Evolutionary conservation across 192 early-diverging fungal species (phyloP).

Genomic region (Gonapodya prolifera): DNA sequence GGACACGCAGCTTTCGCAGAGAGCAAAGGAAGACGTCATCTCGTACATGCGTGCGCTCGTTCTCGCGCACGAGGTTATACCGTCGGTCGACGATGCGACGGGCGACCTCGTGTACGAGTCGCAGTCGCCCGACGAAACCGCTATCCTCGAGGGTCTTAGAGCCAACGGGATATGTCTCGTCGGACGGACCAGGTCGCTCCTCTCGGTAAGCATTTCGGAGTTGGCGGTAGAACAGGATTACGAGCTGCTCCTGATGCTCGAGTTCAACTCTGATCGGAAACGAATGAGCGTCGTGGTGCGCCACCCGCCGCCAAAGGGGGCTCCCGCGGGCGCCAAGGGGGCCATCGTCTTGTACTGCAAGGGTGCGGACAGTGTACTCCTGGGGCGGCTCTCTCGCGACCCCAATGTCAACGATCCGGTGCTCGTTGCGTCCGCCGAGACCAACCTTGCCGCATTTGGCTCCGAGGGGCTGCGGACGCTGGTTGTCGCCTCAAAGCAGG

Average conservation of each 20-base stretch:
- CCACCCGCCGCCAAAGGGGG: conserved; percentile 20
- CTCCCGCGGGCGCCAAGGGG: conserved; percentile 20
- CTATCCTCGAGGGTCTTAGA: conserved; percentile 73
- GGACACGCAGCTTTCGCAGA: background rate
- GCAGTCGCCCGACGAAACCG: conserved; percentile 89
- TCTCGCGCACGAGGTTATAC: conserved; percentile 15
- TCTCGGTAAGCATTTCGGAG: background rate
- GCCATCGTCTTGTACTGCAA: conserved; percentile 74
- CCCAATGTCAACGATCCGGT: conserved; percentile 30
- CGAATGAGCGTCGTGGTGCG: conserved; percentile 88
- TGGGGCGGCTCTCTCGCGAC: conserved; percentile 58
- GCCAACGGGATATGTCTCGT: conserved; percentile 73
- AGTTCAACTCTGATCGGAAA: conserved; percentile 94
- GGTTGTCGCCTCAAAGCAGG: conserved; percentile 61
- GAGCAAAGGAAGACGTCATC: background rate
- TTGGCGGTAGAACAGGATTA: conserved; percentile 26
- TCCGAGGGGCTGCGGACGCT: conserved; percentile 66
- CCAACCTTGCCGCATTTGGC: conserved; percentile 77
- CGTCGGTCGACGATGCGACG: conserved; percentile 1
- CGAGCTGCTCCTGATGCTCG: conserved; percentile 52
- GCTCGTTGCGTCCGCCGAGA: background rate
- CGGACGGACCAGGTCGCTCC: conserved; percentile 26
- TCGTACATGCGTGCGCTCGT: conserved; percentile 38
- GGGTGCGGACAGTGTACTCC: conserved; percentile 91
- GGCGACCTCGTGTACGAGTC: conserved; percentile 70